Base-by-base conservation (phyloP, 805 yeast genomes). In the Myxozyma kluyveri region DNA sequence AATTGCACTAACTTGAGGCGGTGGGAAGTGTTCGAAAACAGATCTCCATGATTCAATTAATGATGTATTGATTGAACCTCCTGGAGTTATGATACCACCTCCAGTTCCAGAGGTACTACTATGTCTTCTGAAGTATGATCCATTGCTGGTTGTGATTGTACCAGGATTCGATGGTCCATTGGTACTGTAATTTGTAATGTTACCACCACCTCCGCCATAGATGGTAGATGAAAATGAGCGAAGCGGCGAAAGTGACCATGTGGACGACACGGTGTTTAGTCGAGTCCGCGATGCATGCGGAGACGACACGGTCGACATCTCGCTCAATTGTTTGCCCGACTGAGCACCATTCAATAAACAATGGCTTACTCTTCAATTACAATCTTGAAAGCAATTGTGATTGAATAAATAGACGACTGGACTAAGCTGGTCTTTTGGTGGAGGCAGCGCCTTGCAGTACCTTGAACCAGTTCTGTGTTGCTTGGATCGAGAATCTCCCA, bases 1-100 rank as follows among this genome's bases (percentile, higher is more conserved):
- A 18, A 55, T 50, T 4, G 49, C 59, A 36, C 59, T 52, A 23
- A 52, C 50, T 35, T 55, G 59, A 7, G 51, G 53, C 3, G 59
- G 59, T 29, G 37, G 52, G 18, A 45, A 53, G 36, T 45, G 38
- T 43, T 55, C 57, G 27, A 55, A 55, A n/a, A 54, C 59, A 7
- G 42, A 18, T 2, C 42, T 43, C 54, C 59, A 55, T 7, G 59
- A 50, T 19, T 43, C 42, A 19, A 54, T 41, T 17, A 51, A 9
- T 5, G 54, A 14, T n/a, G 26, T 42, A 24, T 54, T 54, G 19
- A 37, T 38, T 3, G 49, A 21, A 4, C 24, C 18, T 37, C 27
- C 9, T 26, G 32, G 18, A 4, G 41, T 38, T 19, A 22, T 5
- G 19, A 17, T 35, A 2, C 24, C 19, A 2, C 45, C 18, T 4